These are phyloP conservation scores for Pelargonium myrrhifolium DNA, from an alignment of 441 rosid genomes.

Conservation along the genomic window DNA sequence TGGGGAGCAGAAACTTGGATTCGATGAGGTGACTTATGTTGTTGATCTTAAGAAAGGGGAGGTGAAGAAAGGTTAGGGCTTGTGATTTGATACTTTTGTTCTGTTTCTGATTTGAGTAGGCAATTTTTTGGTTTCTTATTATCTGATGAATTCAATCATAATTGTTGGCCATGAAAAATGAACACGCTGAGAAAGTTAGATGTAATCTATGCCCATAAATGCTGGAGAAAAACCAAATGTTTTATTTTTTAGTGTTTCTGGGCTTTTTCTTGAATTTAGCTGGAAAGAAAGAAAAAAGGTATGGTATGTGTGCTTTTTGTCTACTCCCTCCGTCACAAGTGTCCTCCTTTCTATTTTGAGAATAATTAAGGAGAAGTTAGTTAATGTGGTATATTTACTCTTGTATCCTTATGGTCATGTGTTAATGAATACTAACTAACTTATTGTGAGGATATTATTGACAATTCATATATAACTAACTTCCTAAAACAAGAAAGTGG, in stretches of 20 bases:
- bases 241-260: not conserved
- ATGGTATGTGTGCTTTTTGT: not conserved
- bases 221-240: not conserved
- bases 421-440: too few relatives aligned
- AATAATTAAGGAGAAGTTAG: too few relatives aligned
- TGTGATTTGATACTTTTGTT: not conserved
- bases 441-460: too few relatives aligned
- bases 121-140: not conserved
- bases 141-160: not conserved
- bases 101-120: not conserved
- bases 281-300: not conserved
- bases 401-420: too few relatives aligned
- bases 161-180: not conserved
- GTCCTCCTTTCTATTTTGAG: too few relatives aligned
- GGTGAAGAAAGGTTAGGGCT: constrained; percentile 61
- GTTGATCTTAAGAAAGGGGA: constrained; percentile 90
- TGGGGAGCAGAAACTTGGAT: constrained; percentile 66
- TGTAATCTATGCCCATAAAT: not conserved
- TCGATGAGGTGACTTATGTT: constrained; percentile 61
- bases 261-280: not conserved
- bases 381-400: too few relatives aligned
- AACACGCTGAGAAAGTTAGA: not conserved
- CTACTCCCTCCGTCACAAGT: too few relatives aligned
- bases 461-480: too few relatives aligned
- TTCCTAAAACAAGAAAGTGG: too few relatives aligned